These are phyloP conservation scores for Nepenthes gracilis DNA, from an alignment of 148 eudicot genomes.

Conservation along the genomic window DNA sequence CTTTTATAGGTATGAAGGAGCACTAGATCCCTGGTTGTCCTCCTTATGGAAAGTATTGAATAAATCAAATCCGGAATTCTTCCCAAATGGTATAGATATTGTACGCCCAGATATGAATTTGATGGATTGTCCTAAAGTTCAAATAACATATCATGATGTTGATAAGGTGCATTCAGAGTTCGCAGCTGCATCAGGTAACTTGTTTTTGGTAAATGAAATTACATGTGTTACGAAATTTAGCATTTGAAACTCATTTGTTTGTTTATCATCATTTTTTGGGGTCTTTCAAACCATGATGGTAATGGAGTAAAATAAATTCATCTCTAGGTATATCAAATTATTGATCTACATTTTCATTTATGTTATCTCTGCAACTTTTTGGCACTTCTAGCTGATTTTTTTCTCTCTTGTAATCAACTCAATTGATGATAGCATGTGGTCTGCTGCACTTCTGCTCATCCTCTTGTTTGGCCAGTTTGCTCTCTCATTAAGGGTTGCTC, in stretches of 20 bases:
- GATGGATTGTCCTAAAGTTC: conserved; percentile 51
- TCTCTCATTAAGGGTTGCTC: no score
- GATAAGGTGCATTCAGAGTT: conserved; percentile 17
- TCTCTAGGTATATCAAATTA: no score
- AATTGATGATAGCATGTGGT: no score
- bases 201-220: conserved; percentile 4
- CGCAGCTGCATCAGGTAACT: conserved; percentile 40
- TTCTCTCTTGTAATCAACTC: no score
- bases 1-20: conserved; percentile 74
- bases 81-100: conserved; percentile 61
- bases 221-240: neutral
- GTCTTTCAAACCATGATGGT: no score
- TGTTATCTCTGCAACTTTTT: no score
- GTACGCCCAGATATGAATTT: conserved; percentile 24
- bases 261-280: no score
- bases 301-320: no score
- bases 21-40: conserved; percentile 97
- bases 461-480: no score
- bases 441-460: no score
- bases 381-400: no score
- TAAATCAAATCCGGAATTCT: conserved; percentile 36
- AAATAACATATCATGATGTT: conserved; percentile 39
- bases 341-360: no score
- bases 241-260: neutral
- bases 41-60: conserved; percentile 58